Percentiles rank a stretch among this genome's conserved stretches.
These are phyloP conservation scores for Leishmania martiniquensis DNA, from an alignment of 208 protist genomes.

Conservation along the genomic window DNA sequence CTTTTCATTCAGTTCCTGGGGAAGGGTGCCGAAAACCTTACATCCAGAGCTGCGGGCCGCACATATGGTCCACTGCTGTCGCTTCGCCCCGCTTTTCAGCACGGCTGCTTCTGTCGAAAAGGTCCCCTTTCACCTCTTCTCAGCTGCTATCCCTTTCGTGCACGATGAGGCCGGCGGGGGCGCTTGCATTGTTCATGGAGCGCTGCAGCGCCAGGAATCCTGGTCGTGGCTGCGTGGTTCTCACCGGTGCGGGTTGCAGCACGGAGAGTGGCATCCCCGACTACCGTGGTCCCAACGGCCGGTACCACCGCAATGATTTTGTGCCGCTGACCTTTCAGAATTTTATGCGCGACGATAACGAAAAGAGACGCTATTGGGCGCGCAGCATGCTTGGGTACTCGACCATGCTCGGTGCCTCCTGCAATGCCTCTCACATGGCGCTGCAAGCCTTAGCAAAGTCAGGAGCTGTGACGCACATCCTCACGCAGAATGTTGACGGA, in stretches of 20 bases:
- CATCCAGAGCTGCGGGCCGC: no score
- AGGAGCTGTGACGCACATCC: conserved; percentile 47
- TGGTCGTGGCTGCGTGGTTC: conserved; percentile 36
- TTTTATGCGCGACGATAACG: conserved; percentile 59
- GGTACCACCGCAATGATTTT: conserved; percentile 69
- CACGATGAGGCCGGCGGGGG: conserved; percentile 13
- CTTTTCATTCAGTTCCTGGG: no score
- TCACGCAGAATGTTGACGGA: conserved; percentile 87
- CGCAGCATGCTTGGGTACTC: conserved; percentile 76
- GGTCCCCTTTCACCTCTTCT: not conserved
- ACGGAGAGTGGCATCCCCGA: conserved; percentile 88
- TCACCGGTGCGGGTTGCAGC: conserved; percentile 86
- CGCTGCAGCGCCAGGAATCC: conserved; percentile 2
- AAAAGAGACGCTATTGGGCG: conserved; percentile 82
- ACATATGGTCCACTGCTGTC: no score
- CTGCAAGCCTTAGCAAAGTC: conserved; percentile 42
- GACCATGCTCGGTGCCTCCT: conserved; percentile 57
- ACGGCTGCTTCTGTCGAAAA: not conserved
- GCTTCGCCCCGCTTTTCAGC: not conserved
- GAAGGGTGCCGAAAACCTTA: no score
- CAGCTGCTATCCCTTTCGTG: not conserved
- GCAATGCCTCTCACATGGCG: conserved; percentile 64
- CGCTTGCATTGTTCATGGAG: conserved; percentile 41
- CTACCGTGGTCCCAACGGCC: conserved; percentile 74
- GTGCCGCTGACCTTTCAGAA: conserved; percentile 66